Conservation (phyloP, 2,329 filamentous ascomycete genomes). For the Colletotrichum simmondsii region DNA sequence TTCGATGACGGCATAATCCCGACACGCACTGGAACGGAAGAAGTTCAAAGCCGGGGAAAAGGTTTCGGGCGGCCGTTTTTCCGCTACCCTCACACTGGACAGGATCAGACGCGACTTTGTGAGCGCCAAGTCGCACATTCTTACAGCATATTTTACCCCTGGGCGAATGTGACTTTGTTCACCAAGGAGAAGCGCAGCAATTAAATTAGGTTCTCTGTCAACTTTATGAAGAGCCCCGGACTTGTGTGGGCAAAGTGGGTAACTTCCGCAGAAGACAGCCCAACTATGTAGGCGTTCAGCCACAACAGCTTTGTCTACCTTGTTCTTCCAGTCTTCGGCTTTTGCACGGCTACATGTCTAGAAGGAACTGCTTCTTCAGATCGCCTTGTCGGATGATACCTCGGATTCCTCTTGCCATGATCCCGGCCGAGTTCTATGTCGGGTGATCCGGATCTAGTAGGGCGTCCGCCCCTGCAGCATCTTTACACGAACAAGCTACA, state of each 20-base stretch:
- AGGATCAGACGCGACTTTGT: background rate
- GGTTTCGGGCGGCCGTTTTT: background rate
- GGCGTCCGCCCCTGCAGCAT: background rate
- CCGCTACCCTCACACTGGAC: background rate
- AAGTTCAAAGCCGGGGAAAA: background rate
- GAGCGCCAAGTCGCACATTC: background rate
- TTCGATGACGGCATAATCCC: constrained; percentile 28
- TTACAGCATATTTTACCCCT: background rate
- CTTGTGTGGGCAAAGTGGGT: too few species aligned
- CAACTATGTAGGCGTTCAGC: too few species aligned
- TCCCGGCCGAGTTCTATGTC: background rate
- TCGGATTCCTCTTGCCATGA: background rate
- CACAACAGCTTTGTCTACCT: background rate
- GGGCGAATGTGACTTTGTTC: background rate
- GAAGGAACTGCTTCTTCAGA: background rate
- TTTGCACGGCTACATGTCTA: background rate
- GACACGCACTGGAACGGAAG: constrained; percentile 10
- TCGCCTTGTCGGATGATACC: background rate
- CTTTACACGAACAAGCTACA: background rate
- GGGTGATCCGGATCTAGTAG: background rate
- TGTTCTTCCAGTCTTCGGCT: background rate
- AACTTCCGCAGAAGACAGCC: background rate
- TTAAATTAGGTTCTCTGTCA: background rate
- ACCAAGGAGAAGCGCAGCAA: background rate
- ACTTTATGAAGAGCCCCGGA: background rate